Evolutionary conservation across 2,329 filamentous ascomycete species (phyloP), one percentile per base, ranked within the genome.

Genomic region (Scleromitrula shiraiana): DNA sequence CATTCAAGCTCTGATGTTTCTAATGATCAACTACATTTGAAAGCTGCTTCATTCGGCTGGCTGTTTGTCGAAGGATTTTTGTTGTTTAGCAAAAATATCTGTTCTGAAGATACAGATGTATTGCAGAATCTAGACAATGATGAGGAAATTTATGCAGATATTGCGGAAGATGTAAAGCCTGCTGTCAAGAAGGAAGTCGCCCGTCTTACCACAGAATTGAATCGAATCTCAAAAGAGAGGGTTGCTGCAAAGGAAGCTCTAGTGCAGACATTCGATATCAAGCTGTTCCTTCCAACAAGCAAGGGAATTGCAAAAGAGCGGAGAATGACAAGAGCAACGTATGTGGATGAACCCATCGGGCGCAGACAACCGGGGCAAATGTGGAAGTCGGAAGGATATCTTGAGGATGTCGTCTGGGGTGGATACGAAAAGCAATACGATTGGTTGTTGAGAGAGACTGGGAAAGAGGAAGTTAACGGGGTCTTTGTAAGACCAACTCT

Each of bases 321-420:
- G 14, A 50, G 58, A 12, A 49, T 61, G 27, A 9, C 8, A 2
- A 22, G 56, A 15, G 5, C 12, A 2, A 14, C 33, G 3, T 61
- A 59, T 37, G 29, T 48, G 1, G 58, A 61, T 46, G 29, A 22
- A 7, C 49, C 42, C 1, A 23, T 10, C 10, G 55, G 56, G 10
- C 17, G 32, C 8, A 46, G 59, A 19, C 3, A 30, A 17, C 53
- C 53, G 2, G 61, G 60, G 1, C 50, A 63, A 41, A 48, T 57
- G 50, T 61, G 57, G 61, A 62, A 62, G 53, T 55, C 47, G 2
- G 51, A 56, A 30, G 61, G 55, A 10, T 63, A 63, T 38, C 64
- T 61, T 36, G 55, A 63, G 7, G 48, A 56, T 12, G 57, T 62
- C 37, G 56, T 54, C 36, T 59, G 59, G 57, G 38, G 33, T 9